A percentile compares a stretch with the other conserved stretches of the same genome.
Conservation (phyloP, 2,329 filamentous ascomycete genomes). For the Aureobasidium namibiae region DNA sequence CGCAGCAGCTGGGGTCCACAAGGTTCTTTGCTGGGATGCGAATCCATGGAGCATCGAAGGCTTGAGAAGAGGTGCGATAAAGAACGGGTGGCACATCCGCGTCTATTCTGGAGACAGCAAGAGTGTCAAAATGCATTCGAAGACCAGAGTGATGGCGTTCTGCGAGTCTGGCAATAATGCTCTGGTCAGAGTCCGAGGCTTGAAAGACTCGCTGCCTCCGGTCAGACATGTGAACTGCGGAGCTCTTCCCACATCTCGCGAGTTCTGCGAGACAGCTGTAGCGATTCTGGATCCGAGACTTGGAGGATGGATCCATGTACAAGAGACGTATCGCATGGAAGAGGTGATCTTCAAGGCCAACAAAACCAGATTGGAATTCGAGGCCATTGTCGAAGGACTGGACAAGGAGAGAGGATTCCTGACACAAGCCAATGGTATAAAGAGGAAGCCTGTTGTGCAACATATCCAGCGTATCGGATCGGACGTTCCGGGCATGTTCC, state of each 20-base stretch:
- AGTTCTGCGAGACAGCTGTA: conserved; percentile 43
- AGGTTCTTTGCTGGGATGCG: conserved; percentile 80
- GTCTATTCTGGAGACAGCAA: neutral
- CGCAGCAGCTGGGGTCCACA: conserved; percentile 55
- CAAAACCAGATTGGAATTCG: conserved; percentile 30
- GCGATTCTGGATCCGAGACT: conserved; percentile 34
- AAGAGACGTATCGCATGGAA: conserved; percentile 49
- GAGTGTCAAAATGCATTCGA: neutral
- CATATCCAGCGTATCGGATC: conserved; percentile 49
- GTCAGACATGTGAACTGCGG: conserved; percentile 53
- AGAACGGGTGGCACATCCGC: conserved; percentile 32
- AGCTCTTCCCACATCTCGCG: conserved; percentile 44
- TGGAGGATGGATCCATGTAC: conserved; percentile 52
- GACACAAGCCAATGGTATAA: neutral
- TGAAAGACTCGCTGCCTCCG: conserved; percentile 23
- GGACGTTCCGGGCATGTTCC: conserved; percentile 53
- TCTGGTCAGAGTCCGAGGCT: conserved; percentile 18
- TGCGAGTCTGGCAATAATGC: conserved; percentile 33
- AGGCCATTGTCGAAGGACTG: conserved; percentile 17
- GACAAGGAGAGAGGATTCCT: conserved; percentile 11
- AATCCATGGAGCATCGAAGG: conserved; percentile 51
- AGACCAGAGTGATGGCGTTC: conserved; percentile 30
- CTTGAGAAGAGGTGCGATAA: conserved; percentile 30
- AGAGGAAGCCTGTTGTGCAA: conserved; percentile 23
- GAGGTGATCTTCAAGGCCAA: conserved; percentile 37